phyloP scores from a whole-genome alignment of 2,329 filamentous ascomycete genomes.

The Aspergillus pseudotamarii region DNA sequence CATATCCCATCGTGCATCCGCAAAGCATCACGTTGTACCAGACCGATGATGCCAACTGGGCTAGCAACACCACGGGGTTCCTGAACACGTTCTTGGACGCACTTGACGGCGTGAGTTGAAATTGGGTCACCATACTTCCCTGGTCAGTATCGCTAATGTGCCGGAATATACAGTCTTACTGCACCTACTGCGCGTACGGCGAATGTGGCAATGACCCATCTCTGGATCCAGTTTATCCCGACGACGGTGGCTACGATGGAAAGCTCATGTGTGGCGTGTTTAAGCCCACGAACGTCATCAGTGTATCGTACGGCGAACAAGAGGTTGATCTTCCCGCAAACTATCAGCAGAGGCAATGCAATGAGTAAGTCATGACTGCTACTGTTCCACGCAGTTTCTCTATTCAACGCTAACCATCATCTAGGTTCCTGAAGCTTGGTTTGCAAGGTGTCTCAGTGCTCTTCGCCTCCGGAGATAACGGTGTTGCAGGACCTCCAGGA shows the following conservation, averaged over 20 bases:
- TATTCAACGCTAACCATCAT: background rate
- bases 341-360: constrained; percentile 10
- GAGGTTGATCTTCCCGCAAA: constrained; percentile 6
- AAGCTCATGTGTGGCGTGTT: constrained; percentile 12
- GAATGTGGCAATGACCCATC: constrained; percentile 8
- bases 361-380: background rate
- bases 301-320: constrained; percentile 10
- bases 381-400: background rate
- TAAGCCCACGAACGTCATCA: constrained; percentile 11
- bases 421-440: constrained; percentile 10
- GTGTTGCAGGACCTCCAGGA: constrained; percentile 7
- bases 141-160: background rate
- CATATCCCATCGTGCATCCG: constrained; percentile 9
- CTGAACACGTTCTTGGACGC: constrained; percentile 13
- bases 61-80: background rate
- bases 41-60: constrained; percentile 7
- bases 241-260: constrained; percentile 3
- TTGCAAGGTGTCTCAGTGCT: constrained; percentile 10
- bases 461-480: constrained; percentile 10
- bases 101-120: constrained; percentile 5
- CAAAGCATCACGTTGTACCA: constrained; percentile 9
- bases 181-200: constrained; percentile 10
- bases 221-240: constrained; percentile 9
- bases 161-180: constrained; percentile 1
- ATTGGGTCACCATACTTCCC: too few species aligned